Conservation (phyloP, 257 asterid species). For the Fraxinus cuspidata region DNA sequence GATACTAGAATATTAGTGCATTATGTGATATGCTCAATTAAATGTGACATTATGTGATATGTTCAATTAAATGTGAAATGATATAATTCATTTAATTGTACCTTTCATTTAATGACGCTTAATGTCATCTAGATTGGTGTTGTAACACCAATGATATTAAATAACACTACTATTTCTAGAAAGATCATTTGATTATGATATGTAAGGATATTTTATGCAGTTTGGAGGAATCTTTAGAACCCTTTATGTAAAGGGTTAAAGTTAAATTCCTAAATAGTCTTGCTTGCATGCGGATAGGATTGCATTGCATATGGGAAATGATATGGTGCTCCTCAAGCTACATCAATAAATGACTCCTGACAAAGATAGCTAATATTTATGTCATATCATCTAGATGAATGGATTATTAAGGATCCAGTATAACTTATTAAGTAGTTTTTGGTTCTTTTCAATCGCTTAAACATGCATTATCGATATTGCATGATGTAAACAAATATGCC, state of each 20-base stretch:
- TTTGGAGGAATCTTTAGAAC: slow-evolving; percentile 47
- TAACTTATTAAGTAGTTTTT: background rate
- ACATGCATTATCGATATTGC: background rate
- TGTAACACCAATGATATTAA: no score
- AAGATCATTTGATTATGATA: slow-evolving; percentile 52
- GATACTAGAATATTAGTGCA: no score
- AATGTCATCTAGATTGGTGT: no score
- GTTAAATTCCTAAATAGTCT: slow-evolving; percentile 36
- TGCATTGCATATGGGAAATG: slow-evolving; percentile 26
- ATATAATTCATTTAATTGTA: no score
- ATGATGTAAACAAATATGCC: background rate
- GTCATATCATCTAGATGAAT: background rate
- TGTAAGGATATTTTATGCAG: slow-evolving; percentile 54
- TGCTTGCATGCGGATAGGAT: slow-evolving; percentile 48
- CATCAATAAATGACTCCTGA: background rate
- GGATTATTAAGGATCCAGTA: background rate
- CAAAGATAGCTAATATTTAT: background rate
- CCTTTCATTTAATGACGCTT: no score
- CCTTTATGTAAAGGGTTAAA: slow-evolving; percentile 42
- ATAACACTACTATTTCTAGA: slow-evolving; percentile 29
- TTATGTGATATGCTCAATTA: no score
- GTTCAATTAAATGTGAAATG: no score
- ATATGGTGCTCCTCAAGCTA: slow-evolving; percentile 21
- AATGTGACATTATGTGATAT: no score
- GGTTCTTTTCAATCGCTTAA: background rate